Evolutionary conservation across 106 monocot genomes (phyloP).

Genomic region (Dendrobium huoshanense): DNA sequence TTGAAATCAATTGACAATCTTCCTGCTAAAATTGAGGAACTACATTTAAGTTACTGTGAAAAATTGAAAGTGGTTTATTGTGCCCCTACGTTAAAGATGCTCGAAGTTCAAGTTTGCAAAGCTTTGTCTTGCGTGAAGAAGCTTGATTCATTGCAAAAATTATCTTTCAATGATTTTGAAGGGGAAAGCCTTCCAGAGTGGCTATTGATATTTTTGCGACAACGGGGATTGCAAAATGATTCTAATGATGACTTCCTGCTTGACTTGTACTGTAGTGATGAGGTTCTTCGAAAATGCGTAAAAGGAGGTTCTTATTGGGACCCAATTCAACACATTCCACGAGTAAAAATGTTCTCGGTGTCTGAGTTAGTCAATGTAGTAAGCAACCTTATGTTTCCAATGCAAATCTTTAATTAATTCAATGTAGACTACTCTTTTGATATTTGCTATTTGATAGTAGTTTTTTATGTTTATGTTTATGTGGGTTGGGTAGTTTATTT

Average conservation of each 20-base stretch:
- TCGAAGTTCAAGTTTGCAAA: neutral
- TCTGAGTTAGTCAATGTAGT: no score
- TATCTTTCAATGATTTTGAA: neutral
- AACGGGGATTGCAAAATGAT: neutral
- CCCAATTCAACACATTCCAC: slow-evolving; percentile 16
- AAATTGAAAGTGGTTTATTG: neutral
- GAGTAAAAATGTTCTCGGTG: no score
- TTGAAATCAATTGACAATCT: neutral
- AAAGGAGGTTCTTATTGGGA: slow-evolving; percentile 23
- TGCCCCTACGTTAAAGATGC: neutral
- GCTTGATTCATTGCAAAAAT: neutral
- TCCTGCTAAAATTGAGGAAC: neutral
- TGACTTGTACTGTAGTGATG: neutral
- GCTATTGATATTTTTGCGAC: neutral
- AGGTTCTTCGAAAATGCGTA: neutral
- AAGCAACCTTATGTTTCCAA: no score
- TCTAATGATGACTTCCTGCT: neutral
- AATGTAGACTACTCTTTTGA: no score
- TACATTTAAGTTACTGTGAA: neutral
- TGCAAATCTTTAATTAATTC: no score
- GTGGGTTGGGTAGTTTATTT: no score
- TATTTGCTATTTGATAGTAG: no score
- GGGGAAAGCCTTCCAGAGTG: slow-evolving; percentile 16
- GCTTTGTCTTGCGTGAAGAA: neutral
- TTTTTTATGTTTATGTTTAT: no score